These are phyloP conservation scores for Cornus controversa DNA, from an alignment of 148 eudicot species.

Conservation along the genomic window DNA sequence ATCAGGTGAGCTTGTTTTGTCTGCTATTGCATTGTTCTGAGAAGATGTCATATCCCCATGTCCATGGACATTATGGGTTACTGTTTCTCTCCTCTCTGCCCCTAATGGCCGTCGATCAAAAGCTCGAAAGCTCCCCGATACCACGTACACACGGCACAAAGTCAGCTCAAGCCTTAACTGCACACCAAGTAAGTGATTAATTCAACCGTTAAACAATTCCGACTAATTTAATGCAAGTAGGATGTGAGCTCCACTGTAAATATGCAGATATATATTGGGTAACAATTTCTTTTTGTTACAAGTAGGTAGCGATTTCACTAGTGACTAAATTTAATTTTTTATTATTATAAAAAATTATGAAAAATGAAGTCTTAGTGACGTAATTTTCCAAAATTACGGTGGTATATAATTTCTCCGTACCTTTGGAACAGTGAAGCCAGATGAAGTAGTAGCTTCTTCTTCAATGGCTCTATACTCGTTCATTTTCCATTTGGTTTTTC, in stretches of 20 bases:
- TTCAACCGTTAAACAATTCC: no score
- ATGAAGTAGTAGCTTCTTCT: conserved; percentile 16
- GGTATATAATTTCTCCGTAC: no score
- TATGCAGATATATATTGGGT: no score
- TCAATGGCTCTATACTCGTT: conserved; percentile 51
- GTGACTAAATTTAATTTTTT: no score
- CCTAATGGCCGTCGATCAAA: conserved; percentile 64
- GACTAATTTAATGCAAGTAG: no score
- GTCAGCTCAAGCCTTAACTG: conserved; percentile 62
- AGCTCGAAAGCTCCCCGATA: conserved; percentile 54
- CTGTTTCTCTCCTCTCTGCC: not conserved
- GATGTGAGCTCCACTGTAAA: no score
- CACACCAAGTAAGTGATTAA: conserved; percentile 1
- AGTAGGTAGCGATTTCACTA: no score
- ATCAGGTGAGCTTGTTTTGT: conserved; percentile 16
- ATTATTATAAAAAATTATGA: no score
- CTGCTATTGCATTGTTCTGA: not conserved
- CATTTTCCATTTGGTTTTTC: conserved; percentile 64
- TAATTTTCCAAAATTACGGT: no score
- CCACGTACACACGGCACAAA: conserved; percentile 58
- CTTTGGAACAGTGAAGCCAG: conserved; percentile 28
- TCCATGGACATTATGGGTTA: not conserved
- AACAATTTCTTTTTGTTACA: no score
- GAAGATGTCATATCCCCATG: not conserved
- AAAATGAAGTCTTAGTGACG: no score